A percentile compares a stretch with the other conserved stretches of the same genome.
These are phyloP conservation scores for Torulaspora quercuum DNA, from an alignment of 805 yeast species.

Conservation along the genomic window DNA sequence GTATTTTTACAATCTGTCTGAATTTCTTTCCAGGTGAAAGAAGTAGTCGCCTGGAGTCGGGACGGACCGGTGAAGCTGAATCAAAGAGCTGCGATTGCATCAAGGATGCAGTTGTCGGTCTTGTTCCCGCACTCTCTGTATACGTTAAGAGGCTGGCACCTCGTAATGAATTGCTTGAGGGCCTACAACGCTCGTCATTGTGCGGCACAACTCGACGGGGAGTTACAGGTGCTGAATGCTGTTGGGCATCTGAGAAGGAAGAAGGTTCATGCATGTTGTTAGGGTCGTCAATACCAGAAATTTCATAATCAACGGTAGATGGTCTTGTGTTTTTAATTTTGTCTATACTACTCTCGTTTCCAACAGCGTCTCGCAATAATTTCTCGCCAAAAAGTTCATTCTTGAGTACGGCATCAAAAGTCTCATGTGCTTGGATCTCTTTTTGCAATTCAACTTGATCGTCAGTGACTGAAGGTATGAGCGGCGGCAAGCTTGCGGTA, in stretches of 20 bases:
- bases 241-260: constrained; percentile 10
- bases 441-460: constrained; percentile 65
- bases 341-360: constrained; percentile 35
- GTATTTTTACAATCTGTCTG: constrained; percentile 76
- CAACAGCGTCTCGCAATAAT: constrained; percentile 47
- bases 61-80: constrained; percentile 81
- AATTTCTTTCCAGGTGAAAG: constrained; percentile 79
- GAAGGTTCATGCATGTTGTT: constrained; percentile 14
- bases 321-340: constrained; percentile 35
- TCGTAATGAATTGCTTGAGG: constrained; percentile 29
- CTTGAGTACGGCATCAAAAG: constrained; percentile 79
- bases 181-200: constrained; percentile 23
- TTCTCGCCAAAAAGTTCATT: constrained; percentile 91
- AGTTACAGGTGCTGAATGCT: constrained; percentile 34
- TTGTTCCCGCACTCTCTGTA: constrained; percentile 62
- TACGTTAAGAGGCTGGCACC: constrained; percentile 67
- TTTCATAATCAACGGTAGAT: constrained; percentile 15
- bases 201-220: constrained; percentile 33
- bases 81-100: constrained; percentile 62
- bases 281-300: constrained; percentile 8
- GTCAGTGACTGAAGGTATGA: constrained; percentile 24
- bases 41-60: constrained; percentile 76
- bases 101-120: constrained; percentile 57
- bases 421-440: constrained; percentile 80
- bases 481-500: constrained; percentile 28